phyloP scores from a whole-genome alignment of 768 basidiomycete genomes.

The Agaricus sinodeliciosus region DNA sequence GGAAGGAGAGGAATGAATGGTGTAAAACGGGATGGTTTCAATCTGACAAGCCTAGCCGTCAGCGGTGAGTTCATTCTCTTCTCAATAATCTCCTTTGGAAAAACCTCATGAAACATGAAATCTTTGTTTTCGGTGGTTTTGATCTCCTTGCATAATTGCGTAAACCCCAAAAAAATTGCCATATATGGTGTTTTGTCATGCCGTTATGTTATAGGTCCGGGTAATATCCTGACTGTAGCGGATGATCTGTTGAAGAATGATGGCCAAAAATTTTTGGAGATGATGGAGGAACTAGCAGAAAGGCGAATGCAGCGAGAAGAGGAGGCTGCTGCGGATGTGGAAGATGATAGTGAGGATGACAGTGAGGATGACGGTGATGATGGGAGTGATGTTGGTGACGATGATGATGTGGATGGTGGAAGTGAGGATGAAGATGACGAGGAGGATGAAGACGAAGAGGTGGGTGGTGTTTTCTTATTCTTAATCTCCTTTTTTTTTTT shows the following conservation, averaged over 20 bases:
- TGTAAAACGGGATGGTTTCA: slow-evolving; percentile 54
- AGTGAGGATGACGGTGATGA: slow-evolving; percentile 48
- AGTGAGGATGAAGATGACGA: slow-evolving; percentile 63
- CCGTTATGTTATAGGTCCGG: slow-evolving; percentile 46
- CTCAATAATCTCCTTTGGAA: slow-evolving; percentile 11
- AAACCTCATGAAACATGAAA: slow-evolving; percentile 4
- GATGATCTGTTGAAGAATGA: slow-evolving; percentile 99
- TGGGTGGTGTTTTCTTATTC: slow-evolving; percentile 16
- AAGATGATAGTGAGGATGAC: slow-evolving; percentile 43
- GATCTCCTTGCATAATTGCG: background rate
- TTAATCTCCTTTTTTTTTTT: background rate
- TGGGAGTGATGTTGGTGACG: slow-evolving; percentile 56
- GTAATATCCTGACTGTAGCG: slow-evolving; percentile 96
- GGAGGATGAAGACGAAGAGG: slow-evolving; percentile 57
- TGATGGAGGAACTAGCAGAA: slow-evolving; percentile 99
- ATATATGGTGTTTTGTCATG: too few relatives aligned
- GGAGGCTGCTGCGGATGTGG: slow-evolving; percentile 37
- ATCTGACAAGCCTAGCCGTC: slow-evolving; percentile 80
- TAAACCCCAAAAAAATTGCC: too few relatives aligned
- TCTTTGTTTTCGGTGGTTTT: slow-evolving; percentile 1
- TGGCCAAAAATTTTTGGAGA: slow-evolving; percentile 97
- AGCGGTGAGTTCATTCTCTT: slow-evolving; percentile 43
- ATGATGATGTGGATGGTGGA: slow-evolving; percentile 52
- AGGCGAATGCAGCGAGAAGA: slow-evolving; percentile 90
- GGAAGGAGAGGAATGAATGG: slow-evolving; percentile 20